Evolutionary conservation across 495 filamentous ascomycete species (phyloP).

Genomic region (Podospora appendiculata): DNA sequence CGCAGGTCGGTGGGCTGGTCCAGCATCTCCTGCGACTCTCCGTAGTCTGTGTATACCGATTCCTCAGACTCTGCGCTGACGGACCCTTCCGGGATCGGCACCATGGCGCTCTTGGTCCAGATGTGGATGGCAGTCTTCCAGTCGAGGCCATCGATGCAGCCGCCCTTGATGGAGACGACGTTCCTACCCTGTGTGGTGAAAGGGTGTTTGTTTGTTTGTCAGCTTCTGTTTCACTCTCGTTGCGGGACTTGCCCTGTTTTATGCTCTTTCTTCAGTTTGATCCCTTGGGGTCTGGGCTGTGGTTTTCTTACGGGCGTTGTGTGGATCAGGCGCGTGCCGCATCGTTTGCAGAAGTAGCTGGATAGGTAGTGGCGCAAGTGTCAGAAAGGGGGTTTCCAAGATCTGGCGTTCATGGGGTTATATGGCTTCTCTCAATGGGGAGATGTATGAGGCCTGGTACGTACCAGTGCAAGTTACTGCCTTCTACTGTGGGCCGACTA

Average conservation of each 20-base stretch:
- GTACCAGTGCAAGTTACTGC: too few species aligned
- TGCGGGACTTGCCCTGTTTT: neutral
- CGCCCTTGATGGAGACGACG: constrained; percentile 52
- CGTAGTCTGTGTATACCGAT: constrained; percentile 29
- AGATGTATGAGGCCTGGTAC: too few species aligned
- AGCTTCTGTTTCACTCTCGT: too few species aligned
- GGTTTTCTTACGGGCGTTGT: constrained; percentile 31
- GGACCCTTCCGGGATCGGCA: constrained; percentile 53
- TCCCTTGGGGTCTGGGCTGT: too few species aligned
- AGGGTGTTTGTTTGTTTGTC: too few species aligned
- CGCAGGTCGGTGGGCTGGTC: constrained; percentile 31
- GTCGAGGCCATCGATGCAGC: constrained; percentile 51
- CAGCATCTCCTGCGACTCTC: constrained; percentile 25
- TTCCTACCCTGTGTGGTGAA: constrained; percentile 31
- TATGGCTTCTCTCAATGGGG: too few species aligned
- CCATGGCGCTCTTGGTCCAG: constrained; percentile 54
- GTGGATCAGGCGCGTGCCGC: constrained; percentile 53
- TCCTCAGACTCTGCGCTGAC: constrained; percentile 36
- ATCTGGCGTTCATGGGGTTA: neutral
- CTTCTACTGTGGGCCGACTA: too few species aligned
- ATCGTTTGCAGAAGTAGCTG: constrained; percentile 50
- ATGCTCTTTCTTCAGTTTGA: neutral
- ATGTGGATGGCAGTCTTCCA: constrained; percentile 52
- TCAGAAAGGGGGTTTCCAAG: neutral
- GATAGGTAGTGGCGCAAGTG: neutral